Evolutionary conservation across 495 filamentous ascomycete genomes (phyloP).

Genomic region (Aspergillus sclerotioniger): DNA sequence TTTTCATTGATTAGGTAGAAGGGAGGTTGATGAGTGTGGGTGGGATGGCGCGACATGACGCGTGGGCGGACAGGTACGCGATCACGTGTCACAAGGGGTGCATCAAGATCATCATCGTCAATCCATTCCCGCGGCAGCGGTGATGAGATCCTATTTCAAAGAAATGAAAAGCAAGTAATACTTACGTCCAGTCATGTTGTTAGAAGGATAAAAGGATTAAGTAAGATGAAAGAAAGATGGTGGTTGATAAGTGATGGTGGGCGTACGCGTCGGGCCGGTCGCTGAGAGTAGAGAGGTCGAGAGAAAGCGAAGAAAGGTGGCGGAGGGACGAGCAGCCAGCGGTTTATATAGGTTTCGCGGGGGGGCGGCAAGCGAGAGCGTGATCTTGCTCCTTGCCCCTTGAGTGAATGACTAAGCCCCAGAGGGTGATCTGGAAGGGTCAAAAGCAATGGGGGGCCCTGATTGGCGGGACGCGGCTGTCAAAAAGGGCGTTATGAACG

Average conservation of each 20-base stretch:
- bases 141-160: neutral
- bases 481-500: conserved; percentile 48
- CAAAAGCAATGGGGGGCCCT: conserved; percentile 31
- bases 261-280: conserved; percentile 20
- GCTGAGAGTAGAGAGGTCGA: conserved; percentile 23
- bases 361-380: conserved; percentile 27
- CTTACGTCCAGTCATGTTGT: conserved; percentile 96
- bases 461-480: conserved; percentile 38
- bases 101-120: conserved; percentile 5
- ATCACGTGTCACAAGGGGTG: conserved; percentile 19
- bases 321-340: conserved; percentile 18
- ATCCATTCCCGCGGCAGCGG: conserved; percentile 8
- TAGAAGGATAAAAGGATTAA: conserved; percentile 19
- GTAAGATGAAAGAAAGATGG: conserved; percentile 24
- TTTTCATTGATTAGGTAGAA: no score
- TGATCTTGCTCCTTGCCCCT: conserved; percentile 20
- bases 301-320: conserved; percentile 19
- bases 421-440: conserved; percentile 18
- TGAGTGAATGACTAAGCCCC: conserved; percentile 31
- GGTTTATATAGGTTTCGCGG: conserved; percentile 35
- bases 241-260: conserved; percentile 3
- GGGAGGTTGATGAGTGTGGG: neutral
- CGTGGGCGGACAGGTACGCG: conserved; percentile 3
- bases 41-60: neutral
- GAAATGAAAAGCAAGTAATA: conserved; percentile 31